Evolutionary conservation across 805 yeast species (phyloP), one percentile per base, ranked within the genome.

Genomic region (Kodamaea restingae): DNA sequence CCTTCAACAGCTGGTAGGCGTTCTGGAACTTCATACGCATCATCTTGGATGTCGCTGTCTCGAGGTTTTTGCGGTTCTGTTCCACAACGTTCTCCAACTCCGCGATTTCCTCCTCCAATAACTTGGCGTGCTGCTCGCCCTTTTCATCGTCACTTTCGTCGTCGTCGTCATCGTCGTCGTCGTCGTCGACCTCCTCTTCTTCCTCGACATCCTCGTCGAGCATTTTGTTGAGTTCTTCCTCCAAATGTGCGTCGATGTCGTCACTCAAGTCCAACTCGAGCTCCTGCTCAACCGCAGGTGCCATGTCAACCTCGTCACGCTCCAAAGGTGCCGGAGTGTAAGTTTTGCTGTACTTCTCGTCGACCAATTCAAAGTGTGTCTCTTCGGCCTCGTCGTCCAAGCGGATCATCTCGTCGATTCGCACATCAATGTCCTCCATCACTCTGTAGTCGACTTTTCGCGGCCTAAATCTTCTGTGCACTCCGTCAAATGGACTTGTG

Each of bases 331-430:
- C 32, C 4, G 32, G 32, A 4, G 32, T 30, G 12, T 30, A 30
- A 7, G 32, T 30, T 21, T 30, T 65, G 70, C 21, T 17, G 21
- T 30, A 30, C 32, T 73, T 73, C 39, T 58, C 49, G 47, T 81
- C 88, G 2, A 88, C 70, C 38, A 88, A 69, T 53, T 90, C 96
- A 53, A 81, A 88, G 26, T 74, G 75, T 18, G 83, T 75, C 32
- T 81, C 87, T 56, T 86, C 90, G 1, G 97, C 95, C 42, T 83
- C 88, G 27, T 76, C 85, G 56, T 91, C 98, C 33, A 79, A 62
- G 45, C 76, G 68, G 21, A 91, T 67, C 37, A 91, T 65, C 54
- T 82, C 87, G 42, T 85, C 84, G 4, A 91, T 96, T 39, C 77
- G 78, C 26, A 75, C 74, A 47, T 91, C 96, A 6, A 88, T 80